Base-by-base conservation (phyloP, 306 rosid species). In the Quercus engelmannii region DNA sequence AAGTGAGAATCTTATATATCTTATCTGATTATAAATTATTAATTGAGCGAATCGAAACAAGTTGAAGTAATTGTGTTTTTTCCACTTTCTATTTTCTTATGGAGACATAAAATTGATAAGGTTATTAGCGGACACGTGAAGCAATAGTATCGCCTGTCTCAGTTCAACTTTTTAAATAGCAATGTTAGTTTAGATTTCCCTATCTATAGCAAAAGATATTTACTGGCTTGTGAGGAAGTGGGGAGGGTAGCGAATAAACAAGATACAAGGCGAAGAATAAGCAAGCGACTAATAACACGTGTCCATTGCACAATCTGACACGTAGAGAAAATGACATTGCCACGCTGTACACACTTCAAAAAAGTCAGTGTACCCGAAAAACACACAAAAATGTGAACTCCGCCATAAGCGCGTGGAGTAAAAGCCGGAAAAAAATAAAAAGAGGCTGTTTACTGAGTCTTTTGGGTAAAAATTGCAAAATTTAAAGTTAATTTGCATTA, bases 221-320 rank as follows among this genome's bases (percentile, higher is more conserved):
- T 83, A 77, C 87, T 74, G 78, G 11, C 55, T 33, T 58, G 55
- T 33, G 70, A 71, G 81, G 68, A 88, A 85, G 80, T 80, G 20
- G 75, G 30, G 77, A 69, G 78, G 73, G 23, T 71, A 78, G 80
- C 87, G 76, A 79, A 84, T 82, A 68, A 68, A 68, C 83, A 84
- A 84, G 85, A 88, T 88, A 85, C 85, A 52, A 84, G 82, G 69
- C 85, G 56, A 80, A 76, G 79, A 81, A 83, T 71, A 75, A 82
- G 81, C 85, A 23, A 26, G 28, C 8, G 14, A 68, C 20, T 5
- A 52, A 21, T 52, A 3, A 67, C 78, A 78, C 92, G 85, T 88
- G 94, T 84, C 85, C 1, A 8, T 1, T 1, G 6, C 1, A 1
- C 1, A 4, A 4, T 9, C 7, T 3, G 84, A 86, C 92, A 91